Conservation (phyloP, 805 yeast species). For the Candida tallmaniae region DNA sequence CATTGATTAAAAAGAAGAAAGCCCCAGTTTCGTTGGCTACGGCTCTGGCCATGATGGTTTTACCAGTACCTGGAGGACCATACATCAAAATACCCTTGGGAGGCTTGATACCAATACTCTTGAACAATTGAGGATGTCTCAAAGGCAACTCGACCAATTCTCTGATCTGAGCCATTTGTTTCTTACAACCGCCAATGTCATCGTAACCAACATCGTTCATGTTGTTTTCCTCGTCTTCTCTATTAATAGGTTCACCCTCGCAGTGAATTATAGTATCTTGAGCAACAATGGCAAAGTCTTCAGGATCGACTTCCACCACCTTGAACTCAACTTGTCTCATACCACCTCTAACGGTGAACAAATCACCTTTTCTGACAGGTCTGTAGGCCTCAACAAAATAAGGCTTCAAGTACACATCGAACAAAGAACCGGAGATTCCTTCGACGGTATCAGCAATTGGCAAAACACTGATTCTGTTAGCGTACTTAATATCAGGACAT, state of each 20-base stretch:
- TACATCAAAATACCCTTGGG: conserved; percentile 97
- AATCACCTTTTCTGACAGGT: conserved; percentile 97
- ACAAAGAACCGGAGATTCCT: conserved; percentile 93
- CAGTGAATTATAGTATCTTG: conserved; percentile 98
- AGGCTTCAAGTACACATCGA: conserved; percentile 94
- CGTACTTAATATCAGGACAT: conserved; percentile 97
- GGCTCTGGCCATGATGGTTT: conserved; percentile 99
- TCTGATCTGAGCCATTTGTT: conserved; percentile 99
- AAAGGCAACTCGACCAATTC: conserved; percentile 97
- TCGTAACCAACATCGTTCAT: conserved; percentile 97
- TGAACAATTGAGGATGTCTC: conserved; percentile 97
- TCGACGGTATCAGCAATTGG: conserved; percentile 98
- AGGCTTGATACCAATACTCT: conserved; percentile 97
- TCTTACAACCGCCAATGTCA: conserved; percentile 98
- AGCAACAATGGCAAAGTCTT: conserved; percentile 95
- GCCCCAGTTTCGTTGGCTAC: conserved; percentile 99
- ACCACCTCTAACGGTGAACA: conserved; percentile 95
- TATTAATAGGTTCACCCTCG: conserved; percentile 97
- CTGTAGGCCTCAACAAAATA: conserved; percentile 98
- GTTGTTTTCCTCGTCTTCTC: conserved; percentile 97
- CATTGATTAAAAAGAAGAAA: conserved; percentile 94
- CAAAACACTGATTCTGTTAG: conserved; percentile 87
- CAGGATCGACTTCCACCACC: conserved; percentile 97
- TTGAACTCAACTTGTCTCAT: conserved; percentile 99
- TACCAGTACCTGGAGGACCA: conserved; percentile 99